Evolutionary conservation across 257 asterid genomes (phyloP), one percentile per base, ranked within the genome.

Genomic region (Catharanthus roseus): DNA sequence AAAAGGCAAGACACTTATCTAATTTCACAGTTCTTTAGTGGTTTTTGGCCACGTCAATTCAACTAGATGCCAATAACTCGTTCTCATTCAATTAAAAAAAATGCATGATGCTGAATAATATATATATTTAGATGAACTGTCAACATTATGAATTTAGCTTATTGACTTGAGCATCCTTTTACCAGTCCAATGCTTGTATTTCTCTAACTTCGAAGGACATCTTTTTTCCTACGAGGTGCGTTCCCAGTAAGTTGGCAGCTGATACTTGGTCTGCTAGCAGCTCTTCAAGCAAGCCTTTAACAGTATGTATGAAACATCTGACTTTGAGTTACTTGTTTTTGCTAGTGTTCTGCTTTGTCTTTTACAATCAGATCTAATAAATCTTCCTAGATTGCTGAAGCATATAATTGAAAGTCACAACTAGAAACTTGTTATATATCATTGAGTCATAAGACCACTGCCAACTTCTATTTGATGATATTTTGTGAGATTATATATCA

Each of bases 271-370:
- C 65, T 65, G 68, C 77, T 72, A 69, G 71, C 73, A 55, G 56
- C 54, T 80, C 86, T 53, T 83, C 88, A 68, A 77, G 85, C 68
- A 83, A 78, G 78, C 71, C 74, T 58, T 79, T 76, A 63, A 81
- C 66, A 88, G 97, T 89, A 85, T 51, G 89, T 71, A 56, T 71
- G 38, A 18, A 42, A 47, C 10, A 28, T 58, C 11, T 61, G 12
- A 39, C 47, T 36, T 65, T 56, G 45, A 69, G 53, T 34, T 31
- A 24, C 69, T 65, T 36, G 29, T 58, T 11, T 38, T 42, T 36
- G 55, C 41, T 50, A 47, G 10, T 60, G 18, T 18, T 72, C 50
- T 54, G 55, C 41, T 29, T 6, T 33, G 3, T 47, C 34, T 31
- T 28, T 31, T 62, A n/a, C 1, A 66, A 2, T 24, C 26, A 66